Evolutionary conservation across 108 stramenopile species (phyloP).

Genomic region (Stephanodiscus triporus): DNA sequence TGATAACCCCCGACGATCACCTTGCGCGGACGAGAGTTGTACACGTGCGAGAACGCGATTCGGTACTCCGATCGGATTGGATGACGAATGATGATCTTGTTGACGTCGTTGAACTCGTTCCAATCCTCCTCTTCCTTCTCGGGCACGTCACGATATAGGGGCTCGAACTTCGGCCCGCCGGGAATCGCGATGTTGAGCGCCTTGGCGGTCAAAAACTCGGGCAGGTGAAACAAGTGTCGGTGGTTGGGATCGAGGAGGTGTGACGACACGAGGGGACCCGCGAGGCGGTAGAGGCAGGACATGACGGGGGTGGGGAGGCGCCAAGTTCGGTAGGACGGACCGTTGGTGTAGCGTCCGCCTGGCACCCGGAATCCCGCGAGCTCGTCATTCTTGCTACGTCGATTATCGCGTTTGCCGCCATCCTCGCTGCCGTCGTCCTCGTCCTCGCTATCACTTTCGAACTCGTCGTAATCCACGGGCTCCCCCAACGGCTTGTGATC

Average conservation of each 20-base stretch:
- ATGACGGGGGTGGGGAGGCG: constrained; percentile 93
- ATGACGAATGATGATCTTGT: constrained; percentile 97
- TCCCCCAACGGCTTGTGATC: constrained; percentile 71
- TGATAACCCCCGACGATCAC: constrained; percentile 91
- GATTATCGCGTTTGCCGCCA: constrained; percentile 1
- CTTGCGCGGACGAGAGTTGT: constrained; percentile 97
- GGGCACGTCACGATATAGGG: constrained; percentile 94
- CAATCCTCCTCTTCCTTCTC: constrained; percentile 97
- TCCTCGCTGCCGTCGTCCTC: constrained; percentile 69
- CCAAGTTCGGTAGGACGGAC: constrained; percentile 95
- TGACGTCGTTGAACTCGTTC: constrained; percentile 99
- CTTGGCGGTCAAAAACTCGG: constrained; percentile 97
- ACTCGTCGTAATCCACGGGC: constrained; percentile 63
- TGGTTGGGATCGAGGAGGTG: constrained; percentile 88
- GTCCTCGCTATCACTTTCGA: constrained; percentile 53
- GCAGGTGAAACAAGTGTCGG: constrained; percentile 93
- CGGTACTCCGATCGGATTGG: constrained; percentile 98
- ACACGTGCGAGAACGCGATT: constrained; percentile 97
- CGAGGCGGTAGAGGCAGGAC: constrained; percentile 93
- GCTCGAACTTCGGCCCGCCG: constrained; percentile 99
- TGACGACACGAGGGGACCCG: constrained; percentile 91
- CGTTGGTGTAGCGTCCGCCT: constrained; percentile 83
- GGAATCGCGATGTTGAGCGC: constrained; percentile 98
- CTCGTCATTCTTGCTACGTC: constrained; percentile 28
- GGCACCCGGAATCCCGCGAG: constrained; percentile 54